A percentile compares a stretch with the other conserved stretches of the same genome.
phyloP scores from a whole-genome alignment of 148 eudicot species.

The Cornus controversa region DNA sequence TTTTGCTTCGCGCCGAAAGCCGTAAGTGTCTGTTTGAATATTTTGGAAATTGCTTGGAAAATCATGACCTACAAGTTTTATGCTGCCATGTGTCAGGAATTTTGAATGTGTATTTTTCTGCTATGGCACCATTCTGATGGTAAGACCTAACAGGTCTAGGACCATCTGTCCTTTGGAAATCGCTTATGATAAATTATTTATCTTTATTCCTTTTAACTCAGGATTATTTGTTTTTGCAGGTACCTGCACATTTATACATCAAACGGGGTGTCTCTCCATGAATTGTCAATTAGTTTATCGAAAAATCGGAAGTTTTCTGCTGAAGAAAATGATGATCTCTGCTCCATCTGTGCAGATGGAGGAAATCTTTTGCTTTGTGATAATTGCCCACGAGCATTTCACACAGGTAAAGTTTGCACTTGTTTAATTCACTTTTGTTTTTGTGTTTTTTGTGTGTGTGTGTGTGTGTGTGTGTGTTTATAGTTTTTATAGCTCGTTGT shows the following conservation, averaged over 20 bases:
- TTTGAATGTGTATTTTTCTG: neutral
- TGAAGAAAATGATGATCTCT: slow-evolving; percentile 78
- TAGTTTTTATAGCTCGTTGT: neutral
- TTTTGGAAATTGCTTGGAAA: slow-evolving; percentile 2
- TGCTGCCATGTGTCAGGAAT: neutral
- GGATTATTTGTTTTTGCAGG: slow-evolving; percentile 34
- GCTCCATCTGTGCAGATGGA: slow-evolving; percentile 60
- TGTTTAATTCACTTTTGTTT: neutral
- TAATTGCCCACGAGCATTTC: slow-evolving; percentile 85
- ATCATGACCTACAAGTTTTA: neutral
- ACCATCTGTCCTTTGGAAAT: neutral
- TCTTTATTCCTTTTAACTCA: neutral
- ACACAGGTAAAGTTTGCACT: slow-evolving; percentile 46
- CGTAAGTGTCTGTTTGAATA: slow-evolving; percentile 50
- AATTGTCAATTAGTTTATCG: slow-evolving; percentile 53
- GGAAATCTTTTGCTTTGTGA: slow-evolving; percentile 83
- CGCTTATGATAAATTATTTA: no score
- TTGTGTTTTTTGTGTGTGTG: neutral
- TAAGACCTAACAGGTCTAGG: neutral
- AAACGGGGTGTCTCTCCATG: slow-evolving; percentile 88
- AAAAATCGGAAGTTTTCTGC: slow-evolving; percentile 37
- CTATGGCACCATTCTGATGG: neutral
- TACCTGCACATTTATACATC: slow-evolving; percentile 77
- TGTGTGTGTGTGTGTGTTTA: no score
- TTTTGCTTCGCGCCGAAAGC: slow-evolving; percentile 74